A percentile compares a stretch with the other conserved stretches of the same genome.
These are phyloP conservation scores for Sisymbrium altissimum DNA, from an alignment of 345 rosid genomes.

Conservation along the genomic window DNA sequence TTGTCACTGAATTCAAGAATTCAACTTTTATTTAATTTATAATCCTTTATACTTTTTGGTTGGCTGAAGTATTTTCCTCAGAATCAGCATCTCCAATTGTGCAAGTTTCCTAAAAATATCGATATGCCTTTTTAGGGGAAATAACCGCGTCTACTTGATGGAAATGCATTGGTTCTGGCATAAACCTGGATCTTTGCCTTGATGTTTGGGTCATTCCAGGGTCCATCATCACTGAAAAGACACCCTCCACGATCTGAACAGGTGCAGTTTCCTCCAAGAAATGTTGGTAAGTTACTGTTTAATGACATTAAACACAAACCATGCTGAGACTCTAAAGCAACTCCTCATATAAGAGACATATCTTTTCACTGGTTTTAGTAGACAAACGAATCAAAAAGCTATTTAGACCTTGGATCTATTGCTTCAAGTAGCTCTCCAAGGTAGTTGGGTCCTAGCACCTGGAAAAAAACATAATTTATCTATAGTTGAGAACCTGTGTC, in stretches of 20 bases:
- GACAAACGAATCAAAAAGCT: background rate
- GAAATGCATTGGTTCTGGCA: background rate
- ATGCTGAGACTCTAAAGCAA: conserved; percentile 2
- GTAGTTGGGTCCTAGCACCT: conserved; percentile 85
- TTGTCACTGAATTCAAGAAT: background rate
- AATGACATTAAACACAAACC: background rate
- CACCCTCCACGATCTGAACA: conserved; percentile 80
- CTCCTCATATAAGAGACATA: background rate
- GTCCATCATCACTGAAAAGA: conserved; percentile 77
- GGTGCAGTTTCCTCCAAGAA: conserved; percentile 86
- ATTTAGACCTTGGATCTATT: conserved; percentile 63
- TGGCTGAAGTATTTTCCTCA: conserved; percentile 11
- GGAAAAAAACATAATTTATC: conserved; percentile 11
- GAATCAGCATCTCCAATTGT: background rate
- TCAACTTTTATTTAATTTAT: background rate
- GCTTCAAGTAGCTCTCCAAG: conserved; percentile 65
- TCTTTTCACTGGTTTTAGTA: background rate
- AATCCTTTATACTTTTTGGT: background rate
- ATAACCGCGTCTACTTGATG: background rate
- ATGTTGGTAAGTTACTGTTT: conserved; percentile 87
- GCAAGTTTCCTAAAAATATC: background rate
- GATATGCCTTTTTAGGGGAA: background rate
- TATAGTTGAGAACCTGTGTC: background rate
- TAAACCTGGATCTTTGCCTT: conserved; percentile 39
- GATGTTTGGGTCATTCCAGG: conserved; percentile 81